Conservation (phyloP, 441 rosid species). For the Eutrema salsugineum region DNA sequence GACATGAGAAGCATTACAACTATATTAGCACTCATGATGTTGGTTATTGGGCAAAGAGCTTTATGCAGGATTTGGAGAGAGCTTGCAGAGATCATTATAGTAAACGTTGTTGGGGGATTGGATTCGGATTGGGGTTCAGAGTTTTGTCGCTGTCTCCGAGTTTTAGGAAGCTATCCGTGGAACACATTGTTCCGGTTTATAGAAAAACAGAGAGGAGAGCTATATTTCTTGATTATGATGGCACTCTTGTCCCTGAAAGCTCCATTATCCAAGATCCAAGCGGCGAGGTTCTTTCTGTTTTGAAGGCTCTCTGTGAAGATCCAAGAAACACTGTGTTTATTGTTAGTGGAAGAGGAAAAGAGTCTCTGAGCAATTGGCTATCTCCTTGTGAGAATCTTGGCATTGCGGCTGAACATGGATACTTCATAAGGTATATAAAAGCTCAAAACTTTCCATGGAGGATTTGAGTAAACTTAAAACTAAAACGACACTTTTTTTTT, state of each 20-base stretch:
- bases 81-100: slow-evolving; percentile 15
- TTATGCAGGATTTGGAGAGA: slow-evolving; percentile 25
- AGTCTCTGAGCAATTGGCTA: slow-evolving; percentile 12
- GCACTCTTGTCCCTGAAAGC: slow-evolving; percentile 21
- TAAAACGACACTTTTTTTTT: neutral
- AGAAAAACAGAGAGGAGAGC: slow-evolving; percentile 9
- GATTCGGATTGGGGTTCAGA: slow-evolving; percentile 17
- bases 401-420: slow-evolving; percentile 25
- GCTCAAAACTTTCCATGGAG: neutral
- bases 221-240: slow-evolving; percentile 24
- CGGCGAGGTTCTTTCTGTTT: slow-evolving; percentile 5
- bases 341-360: slow-evolving; percentile 23
- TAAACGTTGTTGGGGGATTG: slow-evolving; percentile 25
- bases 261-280: slow-evolving; percentile 17
- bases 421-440: slow-evolving; percentile 13
- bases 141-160: slow-evolving; percentile 15
- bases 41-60: slow-evolving; percentile 25
- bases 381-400: slow-evolving; percentile 27
- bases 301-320: slow-evolving; percentile 14
- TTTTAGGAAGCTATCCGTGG: slow-evolving; percentile 22
- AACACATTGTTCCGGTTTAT: slow-evolving; percentile 14
- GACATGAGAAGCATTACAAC: slow-evolving; percentile 71
- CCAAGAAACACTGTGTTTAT: slow-evolving; percentile 15
- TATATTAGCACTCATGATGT: slow-evolving; percentile 25
- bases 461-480: neutral